Base-by-base conservation (phyloP, 2,329 filamentous ascomycete genomes). In the Penicillium expansum region DNA sequence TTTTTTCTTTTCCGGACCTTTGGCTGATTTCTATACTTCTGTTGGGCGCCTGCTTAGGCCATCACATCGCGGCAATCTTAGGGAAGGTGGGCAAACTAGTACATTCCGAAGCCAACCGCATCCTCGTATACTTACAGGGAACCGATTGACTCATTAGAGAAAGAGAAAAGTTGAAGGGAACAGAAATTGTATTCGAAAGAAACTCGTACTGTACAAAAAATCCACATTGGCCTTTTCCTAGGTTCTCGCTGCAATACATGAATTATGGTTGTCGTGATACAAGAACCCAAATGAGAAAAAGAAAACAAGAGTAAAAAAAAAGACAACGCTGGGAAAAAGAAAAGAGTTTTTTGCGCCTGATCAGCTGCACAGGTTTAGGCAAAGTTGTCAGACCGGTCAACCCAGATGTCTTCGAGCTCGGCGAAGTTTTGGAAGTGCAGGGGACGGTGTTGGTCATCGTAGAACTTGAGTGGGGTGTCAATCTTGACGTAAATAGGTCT, bases 391-490 rank as follows among this genome's bases (percentile, higher is more conserved):
- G 86, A 86, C 68, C 92, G 83, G 75, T 99, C 94, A 45, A 97
- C 92, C 86, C 92, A 96, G 41, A 96, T 90, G 76, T 99, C 93
- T 78, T 99, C 94, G 72, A 99, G 77, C 80, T 99, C 93, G 1
- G 92, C 91, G 77, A 99, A 99, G 76, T 92, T 96, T 74, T 93
- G 89, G 83, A 99, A 99, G 78, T 99, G 94, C 55, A 97, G 80
- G 16, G 93, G 92, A 27, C 94, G 86, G 76, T 99, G 95, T 67
- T 92, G 83, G 67, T 92, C 92, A 71, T 89, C 92, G 77, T 99
- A 99, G 78, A 96, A 97, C 9, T 89, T 82, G 61, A 88, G 76
- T 18, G 94, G 94, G 42, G 91, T 95, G 76, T 97, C 95, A 53
- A 99, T 87, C 81, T 94, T 94, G 67, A 97, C 92, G 67, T 92